A percentile compares a stretch with the other conserved stretches of the same genome.
Evolutionary conservation across 2,329 filamentous ascomycete species (phyloP).

Genomic region (Neoascochyta sp.): DNA sequence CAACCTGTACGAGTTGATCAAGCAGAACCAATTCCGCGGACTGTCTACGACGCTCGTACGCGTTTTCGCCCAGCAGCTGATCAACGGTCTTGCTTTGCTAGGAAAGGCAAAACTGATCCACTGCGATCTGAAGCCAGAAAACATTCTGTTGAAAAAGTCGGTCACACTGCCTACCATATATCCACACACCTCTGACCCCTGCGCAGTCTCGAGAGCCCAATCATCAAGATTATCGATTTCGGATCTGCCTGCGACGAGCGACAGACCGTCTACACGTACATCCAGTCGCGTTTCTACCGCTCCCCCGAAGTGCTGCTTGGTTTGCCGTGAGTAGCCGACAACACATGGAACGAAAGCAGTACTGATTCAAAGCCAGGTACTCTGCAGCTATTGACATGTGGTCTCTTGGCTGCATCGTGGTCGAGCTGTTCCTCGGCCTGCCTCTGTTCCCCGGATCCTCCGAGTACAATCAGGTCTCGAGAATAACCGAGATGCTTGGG

Average conservation of each 20-base stretch:
- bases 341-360: not conserved
- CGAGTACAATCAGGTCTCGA: conserved; percentile 96
- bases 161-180: conserved; percentile 16
- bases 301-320: conserved; percentile 96
- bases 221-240: conserved; percentile 99
- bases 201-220: conserved; percentile 80
- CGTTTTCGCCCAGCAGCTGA: conserved; percentile 93
- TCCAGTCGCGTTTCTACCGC: conserved; percentile 95
- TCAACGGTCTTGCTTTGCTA: conserved; percentile 85
- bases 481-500: conserved; percentile 97
- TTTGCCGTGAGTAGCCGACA: conserved; percentile 62
- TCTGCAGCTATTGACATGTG: conserved; percentile 99
- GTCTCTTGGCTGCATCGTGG: conserved; percentile 97
- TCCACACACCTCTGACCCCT: conserved; percentile 9
- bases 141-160: conserved; percentile 91
- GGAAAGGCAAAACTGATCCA: conserved; percentile 97
- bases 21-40: conserved; percentile 98
- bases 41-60: conserved; percentile 94
- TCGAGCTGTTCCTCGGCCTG: conserved; percentile 91
- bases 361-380: too few species aligned
- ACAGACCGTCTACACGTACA: conserved; percentile 98
- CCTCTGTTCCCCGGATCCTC: conserved; percentile 95
- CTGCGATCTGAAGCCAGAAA: conserved; percentile 97
- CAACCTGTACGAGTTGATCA: conserved; percentile 97
- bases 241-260: conserved; percentile 97